phyloP scores from a whole-genome alignment of 345 rosid species.

The Kernera saxatilis region DNA sequence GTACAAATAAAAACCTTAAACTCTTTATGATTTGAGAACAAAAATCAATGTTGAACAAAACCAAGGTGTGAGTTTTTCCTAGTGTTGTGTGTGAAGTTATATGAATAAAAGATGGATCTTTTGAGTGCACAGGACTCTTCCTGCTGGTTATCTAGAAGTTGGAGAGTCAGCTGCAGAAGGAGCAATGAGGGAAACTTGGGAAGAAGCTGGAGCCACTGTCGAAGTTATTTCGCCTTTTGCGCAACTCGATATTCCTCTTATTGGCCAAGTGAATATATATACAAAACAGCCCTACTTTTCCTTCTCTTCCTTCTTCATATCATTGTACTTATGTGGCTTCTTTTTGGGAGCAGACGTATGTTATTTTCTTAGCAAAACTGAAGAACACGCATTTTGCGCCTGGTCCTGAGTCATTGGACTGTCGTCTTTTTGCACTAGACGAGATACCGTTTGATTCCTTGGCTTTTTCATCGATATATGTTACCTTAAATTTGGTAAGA shows the following conservation, averaged over 20 bases:
- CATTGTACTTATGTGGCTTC: background rate
- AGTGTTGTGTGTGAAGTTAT: background rate
- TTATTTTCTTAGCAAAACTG: conserved; percentile 88
- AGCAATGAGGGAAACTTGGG: conserved; percentile 93
- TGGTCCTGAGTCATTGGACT: conserved; percentile 91
- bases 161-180: conserved; percentile 98
- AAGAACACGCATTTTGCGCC: conserved; percentile 75
- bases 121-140: conserved; percentile 70
- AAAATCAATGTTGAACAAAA: background rate
- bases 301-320: background rate
- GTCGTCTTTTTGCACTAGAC: conserved; percentile 68
- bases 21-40: background rate
- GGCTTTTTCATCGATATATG: conserved; percentile 90
- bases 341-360: conserved; percentile 62
- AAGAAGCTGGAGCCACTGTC: conserved; percentile 90
- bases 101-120: background rate
- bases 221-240: conserved; percentile 89
- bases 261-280: conserved; percentile 66
- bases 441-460: conserved; percentile 86
- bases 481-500: conserved; percentile 75
- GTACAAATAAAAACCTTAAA: background rate
- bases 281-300: background rate
- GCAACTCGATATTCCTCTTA: conserved; percentile 88
- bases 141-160: conserved; percentile 96
- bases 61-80: background rate